Evolutionary conservation across 768 basidiomycete species (phyloP).

Genomic region (Botryobasidium botryosum): DNA sequence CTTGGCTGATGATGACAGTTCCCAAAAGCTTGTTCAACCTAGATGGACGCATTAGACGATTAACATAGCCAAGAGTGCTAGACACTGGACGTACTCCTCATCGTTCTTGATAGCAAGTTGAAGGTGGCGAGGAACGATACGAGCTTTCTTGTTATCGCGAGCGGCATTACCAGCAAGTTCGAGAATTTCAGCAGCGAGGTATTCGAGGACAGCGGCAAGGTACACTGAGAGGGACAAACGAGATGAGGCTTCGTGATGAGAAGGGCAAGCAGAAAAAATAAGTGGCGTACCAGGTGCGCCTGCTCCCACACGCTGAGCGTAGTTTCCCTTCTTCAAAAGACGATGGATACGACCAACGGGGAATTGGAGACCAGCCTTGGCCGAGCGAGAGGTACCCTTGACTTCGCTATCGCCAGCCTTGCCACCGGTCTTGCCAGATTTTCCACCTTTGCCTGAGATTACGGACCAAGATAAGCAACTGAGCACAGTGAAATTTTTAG

Average conservation of each 20-base stretch:
- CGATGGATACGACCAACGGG: conserved; percentile 75
- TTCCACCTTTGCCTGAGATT: conserved; percentile 25
- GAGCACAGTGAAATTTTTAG: too few species aligned
- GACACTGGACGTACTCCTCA: conserved; percentile 37
- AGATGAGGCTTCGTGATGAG: background rate
- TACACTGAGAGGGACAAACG: conserved; percentile 38
- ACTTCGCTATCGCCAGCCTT: conserved; percentile 23
- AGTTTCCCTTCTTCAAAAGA: conserved; percentile 55
- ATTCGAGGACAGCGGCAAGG: conserved; percentile 73
- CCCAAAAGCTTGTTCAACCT: conserved; percentile 42
- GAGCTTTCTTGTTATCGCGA: conserved; percentile 64
- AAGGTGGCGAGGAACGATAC: conserved; percentile 65
- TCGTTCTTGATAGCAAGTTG: conserved; percentile 65
- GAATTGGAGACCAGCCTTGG: conserved; percentile 39
- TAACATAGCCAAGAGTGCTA: conserved; percentile 2
- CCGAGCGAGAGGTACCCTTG: conserved; percentile 52
- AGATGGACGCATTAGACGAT: conserved; percentile 3
- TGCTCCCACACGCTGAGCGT: conserved; percentile 51
- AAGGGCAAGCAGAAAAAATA: background rate
- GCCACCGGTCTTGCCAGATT: conserved; percentile 35
- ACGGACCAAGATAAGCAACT: too few species aligned
- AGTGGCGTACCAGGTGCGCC: conserved; percentile 40
- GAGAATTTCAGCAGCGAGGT: conserved; percentile 72
- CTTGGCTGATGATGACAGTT: conserved; percentile 54
- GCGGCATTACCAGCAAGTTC: conserved; percentile 71